Evolutionary conservation across 2,329 filamentous ascomycete species (phyloP), one percentile per base, ranked within the genome.

Genomic region (Talaromyces sp.): DNA sequence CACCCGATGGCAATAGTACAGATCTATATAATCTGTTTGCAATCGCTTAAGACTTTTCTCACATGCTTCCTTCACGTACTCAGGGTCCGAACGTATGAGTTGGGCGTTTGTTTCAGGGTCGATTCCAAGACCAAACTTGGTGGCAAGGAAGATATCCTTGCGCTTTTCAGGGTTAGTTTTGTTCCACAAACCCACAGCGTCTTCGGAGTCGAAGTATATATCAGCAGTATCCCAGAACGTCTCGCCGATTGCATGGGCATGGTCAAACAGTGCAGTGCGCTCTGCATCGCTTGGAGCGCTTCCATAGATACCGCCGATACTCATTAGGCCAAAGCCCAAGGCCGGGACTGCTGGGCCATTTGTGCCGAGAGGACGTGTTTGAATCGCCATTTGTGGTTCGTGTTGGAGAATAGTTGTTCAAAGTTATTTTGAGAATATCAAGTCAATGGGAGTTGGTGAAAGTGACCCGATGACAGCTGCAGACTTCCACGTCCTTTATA

Each of bases 1-100:
- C 35, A 83, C 75, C 29, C 84, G 76, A 7, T 80, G 79, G 60
- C 75, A 79, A 64, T 81, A 79, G 63, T 85, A 87, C 6, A 83
- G 24, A 57, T 62, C 61, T 32, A 62, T 60, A 14, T 29, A 60
- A 11, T 58, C 41, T 19, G 51, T 55, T 11, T 61, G 26, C 31
- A 63, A 60, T 4, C 52, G 29, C 19, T 49, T 49, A 14, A 55
- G 43, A 26, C 41, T 46, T 11, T 35, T 63, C 26, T 58, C 61
- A 38, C 58, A 63, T 7, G 61, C 61, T 14, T 58, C 17, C 19
- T 61, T 61, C 7, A 58, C n/a, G 50, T 63, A 63, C 21, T 63
- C 61, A 4, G 61, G 61, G 19, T 61, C 55, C 13, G 41, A 51
- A 51, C 43, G 50, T 24, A 63, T 3, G 2, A 26, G 54, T 41